Evolutionary conservation across 148 eudicot species (phyloP), one percentile per base, ranked within the genome.

Genomic region (Vaccinium macrocarpon): DNA sequence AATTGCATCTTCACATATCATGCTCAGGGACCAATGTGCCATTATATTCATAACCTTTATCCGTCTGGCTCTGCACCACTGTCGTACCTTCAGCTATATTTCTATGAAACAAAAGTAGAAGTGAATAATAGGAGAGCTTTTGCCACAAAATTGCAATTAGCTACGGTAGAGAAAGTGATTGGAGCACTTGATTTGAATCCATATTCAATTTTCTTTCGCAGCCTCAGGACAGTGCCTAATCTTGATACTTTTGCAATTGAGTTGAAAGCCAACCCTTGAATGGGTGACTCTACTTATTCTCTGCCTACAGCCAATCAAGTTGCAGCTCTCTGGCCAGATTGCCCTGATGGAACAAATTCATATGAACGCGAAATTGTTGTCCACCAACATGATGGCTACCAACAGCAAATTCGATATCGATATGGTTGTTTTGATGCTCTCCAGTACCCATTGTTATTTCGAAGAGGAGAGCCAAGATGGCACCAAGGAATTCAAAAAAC

Each of bases 261-360:
- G 0, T 2, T 62, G 0, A n/a, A 2, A 6, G 13, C 29, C 0
- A 9, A 62, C n/a, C 70, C 70, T 2, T 0, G 7, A 0, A 21
- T 62, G 0, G 1, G 2, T 2, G 29, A 21, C 2, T 2, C 6
- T 0, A 62, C 13, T 2, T 2, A 3, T 8, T 3, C 7, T 1
- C 0, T 7, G 3, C 77, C 29, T 3, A 14, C 49, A 0, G 12
- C 6, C 14, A 16, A 23, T 1, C 77, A 73, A 0, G 77, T 73
- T 1, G 77, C 50, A 0, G 77, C n/a, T 1, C 38, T 73, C 0
- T 73, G 49, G 49, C 5, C 4, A 10, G 77, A 73, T n/a, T n/a
- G n/a, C n/a, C 0, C 4, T 4, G 3, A 35, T 3, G 5, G 0
- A 1, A 2, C 3, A 0, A 0, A 35, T 35, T 35, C 1, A 0